Base-by-base conservation (phyloP, 768 basidiomycete genomes). In the Coprinopsis sp. region DNA sequence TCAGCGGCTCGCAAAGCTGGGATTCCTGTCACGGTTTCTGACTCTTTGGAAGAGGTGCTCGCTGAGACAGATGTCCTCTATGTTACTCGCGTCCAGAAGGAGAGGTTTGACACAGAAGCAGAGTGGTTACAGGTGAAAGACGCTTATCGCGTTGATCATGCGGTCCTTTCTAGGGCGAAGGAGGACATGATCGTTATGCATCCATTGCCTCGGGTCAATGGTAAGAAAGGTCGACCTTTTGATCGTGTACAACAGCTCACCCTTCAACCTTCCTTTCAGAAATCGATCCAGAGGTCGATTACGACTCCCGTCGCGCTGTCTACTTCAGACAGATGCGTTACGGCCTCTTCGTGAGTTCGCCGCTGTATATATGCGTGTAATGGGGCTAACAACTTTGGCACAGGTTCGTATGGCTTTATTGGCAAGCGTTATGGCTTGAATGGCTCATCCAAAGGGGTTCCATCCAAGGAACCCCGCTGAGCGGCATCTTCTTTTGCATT, bases 291-390 rank as follows among this genome's bases (percentile, higher is more conserved):
- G 94, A 95, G 63, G 94, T 99, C 36, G 96, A 99, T 66, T 97
- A 94, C 55, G 95, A 98, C 64, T 87, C 82, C 6, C 81, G 89
- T 23, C 79, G 94, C 10, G 94, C 94, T 2, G 92, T 91, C 18
- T 98, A 97, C 69, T 97, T 98, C 86, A 83, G 95, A 30, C 94
- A 97, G 61, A 97, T 96, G 94, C 83, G 93, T 47, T 95, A 96
- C 61, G 95, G 95, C 37, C 85, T 97, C 51, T 98, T 92, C 62
- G 93, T 97, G 60, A 63, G 94, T 81, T n/a, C 39, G 16, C n/a
- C n/a, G n/a, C n/a, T n/a, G n/a, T n/a, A n/a, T n/a, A n/a, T n/a
- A n/a, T n/a, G n/a, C n/a, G n/a, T n/a, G n/a, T n/a, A n/a, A n/a
- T n/a, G n/a, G n/a, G n/a, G n/a, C n/a, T n/a, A n/a, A n/a, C n/a